Conservation (phyloP, 2,329 filamentous ascomycete genomes). For the Parastagonospora avenae region DNA sequence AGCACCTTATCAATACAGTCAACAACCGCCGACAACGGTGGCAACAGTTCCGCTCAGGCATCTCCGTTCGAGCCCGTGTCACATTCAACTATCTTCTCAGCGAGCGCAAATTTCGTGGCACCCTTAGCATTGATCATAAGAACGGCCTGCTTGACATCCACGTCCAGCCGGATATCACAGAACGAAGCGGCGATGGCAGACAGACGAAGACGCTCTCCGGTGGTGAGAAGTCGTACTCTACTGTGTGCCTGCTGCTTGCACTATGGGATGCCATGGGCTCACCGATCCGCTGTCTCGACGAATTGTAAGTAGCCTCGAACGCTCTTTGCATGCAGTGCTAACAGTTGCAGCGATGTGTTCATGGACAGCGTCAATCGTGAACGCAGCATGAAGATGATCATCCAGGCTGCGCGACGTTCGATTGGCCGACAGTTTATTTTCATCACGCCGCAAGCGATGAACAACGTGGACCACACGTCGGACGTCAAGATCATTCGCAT, state of each 20-base stretch:
- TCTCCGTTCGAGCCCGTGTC: slow-evolving; percentile 82
- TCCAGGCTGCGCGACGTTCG: slow-evolving; percentile 80
- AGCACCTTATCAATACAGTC: slow-evolving; percentile 66
- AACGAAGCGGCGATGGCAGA: slow-evolving; percentile 70
- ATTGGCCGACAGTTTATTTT: slow-evolving; percentile 94
- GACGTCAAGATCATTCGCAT: slow-evolving; percentile 82
- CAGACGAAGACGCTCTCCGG: slow-evolving; percentile 92
- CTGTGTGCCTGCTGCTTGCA: slow-evolving; percentile 87
- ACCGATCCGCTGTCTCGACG: slow-evolving; percentile 90
- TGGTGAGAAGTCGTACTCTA: slow-evolving; percentile 97
- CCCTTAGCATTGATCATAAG: slow-evolving; percentile 77
- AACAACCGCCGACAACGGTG: slow-evolving; percentile 74
- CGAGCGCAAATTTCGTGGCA: slow-evolving; percentile 86
- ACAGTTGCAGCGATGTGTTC: slow-evolving; percentile 74
- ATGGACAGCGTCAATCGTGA: slow-evolving; percentile 98
- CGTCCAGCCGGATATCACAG: slow-evolving; percentile 74
- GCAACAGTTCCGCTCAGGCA: slow-evolving; percentile 79
- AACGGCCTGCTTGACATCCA: slow-evolving; percentile 76
- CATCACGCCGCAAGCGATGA: slow-evolving; percentile 90
- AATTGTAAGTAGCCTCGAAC: slow-evolving; percentile 66
- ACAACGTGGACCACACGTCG: slow-evolving; percentile 48
- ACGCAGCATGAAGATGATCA: slow-evolving; percentile 92
- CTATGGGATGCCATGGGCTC: slow-evolving; percentile 99
- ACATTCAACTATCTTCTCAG: slow-evolving; percentile 88
- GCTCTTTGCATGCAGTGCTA: slow-evolving; percentile 13